A percentile compares a stretch with the other conserved stretches of the same genome.
These are phyloP conservation scores for Capsicum baccatum DNA, from an alignment of 257 asterid species.

Conservation along the genomic window DNA sequence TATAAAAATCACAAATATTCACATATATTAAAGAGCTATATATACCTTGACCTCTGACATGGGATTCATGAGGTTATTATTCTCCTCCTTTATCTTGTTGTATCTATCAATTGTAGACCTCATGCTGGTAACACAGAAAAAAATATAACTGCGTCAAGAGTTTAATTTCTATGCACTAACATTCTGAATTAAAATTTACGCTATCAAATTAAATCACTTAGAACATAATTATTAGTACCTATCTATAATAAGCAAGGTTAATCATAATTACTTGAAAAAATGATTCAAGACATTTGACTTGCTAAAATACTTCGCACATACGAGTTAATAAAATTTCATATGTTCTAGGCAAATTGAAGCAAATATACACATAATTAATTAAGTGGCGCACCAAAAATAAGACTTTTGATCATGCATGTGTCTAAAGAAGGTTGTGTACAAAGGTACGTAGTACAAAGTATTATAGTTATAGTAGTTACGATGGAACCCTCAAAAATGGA, in stretches of 20 bases:
- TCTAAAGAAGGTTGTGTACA: background rate
- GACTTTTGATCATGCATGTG: background rate
- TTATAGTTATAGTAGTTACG: background rate
- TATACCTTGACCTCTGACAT: slow-evolving; percentile 36
- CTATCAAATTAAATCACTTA: background rate
- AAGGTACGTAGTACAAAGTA: background rate
- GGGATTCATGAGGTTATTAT: slow-evolving; percentile 29
- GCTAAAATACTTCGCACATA: background rate
- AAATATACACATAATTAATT: background rate
- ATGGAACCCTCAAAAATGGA: background rate
- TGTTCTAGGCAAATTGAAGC: background rate
- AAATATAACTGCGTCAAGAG: background rate
- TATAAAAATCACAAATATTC: no score
- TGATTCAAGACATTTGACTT: background rate
- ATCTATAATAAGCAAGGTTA: background rate
- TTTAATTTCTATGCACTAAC: background rate
- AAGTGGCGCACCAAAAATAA: background rate
- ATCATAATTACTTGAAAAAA: background rate
- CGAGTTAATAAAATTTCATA: no score
- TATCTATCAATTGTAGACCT: slow-evolving; percentile 34
- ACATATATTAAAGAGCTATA: no score
- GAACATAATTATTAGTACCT: background rate
- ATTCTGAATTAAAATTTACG: background rate
- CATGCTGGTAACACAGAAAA: slow-evolving; percentile 27
- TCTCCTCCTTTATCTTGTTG: slow-evolving; percentile 36